phyloP scores from a whole-genome alignment of 306 rosid species.

The Cucurbita moschata region DNA sequence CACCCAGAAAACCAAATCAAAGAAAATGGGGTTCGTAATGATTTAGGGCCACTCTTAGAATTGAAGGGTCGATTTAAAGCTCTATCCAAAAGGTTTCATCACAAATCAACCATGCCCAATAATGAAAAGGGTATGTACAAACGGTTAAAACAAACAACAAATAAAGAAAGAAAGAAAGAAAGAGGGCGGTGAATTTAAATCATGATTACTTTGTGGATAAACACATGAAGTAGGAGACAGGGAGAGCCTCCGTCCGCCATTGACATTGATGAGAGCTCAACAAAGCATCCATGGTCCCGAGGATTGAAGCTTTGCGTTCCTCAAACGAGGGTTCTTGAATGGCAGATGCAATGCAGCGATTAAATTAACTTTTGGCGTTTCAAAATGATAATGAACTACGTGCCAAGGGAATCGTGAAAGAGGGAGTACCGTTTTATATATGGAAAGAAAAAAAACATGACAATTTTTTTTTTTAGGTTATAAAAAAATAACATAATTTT shows the following conservation, averaged over 20 bases:
- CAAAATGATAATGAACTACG: neutral
- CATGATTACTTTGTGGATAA: slow-evolving; percentile 27
- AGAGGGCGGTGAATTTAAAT: slow-evolving; percentile 1
- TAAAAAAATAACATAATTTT: too few species aligned
- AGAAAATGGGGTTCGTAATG: slow-evolving; percentile 25
- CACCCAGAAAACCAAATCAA: slow-evolving; percentile 36
- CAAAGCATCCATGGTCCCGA: neutral
- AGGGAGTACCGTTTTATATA: neutral
- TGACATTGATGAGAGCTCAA: neutral
- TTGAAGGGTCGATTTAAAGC: slow-evolving; percentile 26
- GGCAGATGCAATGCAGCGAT: neutral
- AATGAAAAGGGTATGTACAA: slow-evolving; percentile 18
- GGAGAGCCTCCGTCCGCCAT: slow-evolving; percentile 11
- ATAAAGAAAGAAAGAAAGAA: neutral
- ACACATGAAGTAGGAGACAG: slow-evolving; percentile 21
- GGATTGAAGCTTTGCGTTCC: neutral
- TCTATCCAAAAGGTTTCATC: slow-evolving; percentile 42
- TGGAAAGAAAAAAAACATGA: too few species aligned
- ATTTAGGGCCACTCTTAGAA: slow-evolving; percentile 16
- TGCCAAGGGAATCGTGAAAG: slow-evolving; percentile 1
- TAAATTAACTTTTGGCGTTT: neutral
- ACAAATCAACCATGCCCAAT: slow-evolving; percentile 30
- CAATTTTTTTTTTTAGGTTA: too few species aligned
- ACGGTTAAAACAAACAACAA: neutral
- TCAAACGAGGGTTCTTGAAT: slow-evolving; percentile 6